Base-by-base conservation (phyloP, 345 rosid genomes). In the Eutrema yunnanense region DNA sequence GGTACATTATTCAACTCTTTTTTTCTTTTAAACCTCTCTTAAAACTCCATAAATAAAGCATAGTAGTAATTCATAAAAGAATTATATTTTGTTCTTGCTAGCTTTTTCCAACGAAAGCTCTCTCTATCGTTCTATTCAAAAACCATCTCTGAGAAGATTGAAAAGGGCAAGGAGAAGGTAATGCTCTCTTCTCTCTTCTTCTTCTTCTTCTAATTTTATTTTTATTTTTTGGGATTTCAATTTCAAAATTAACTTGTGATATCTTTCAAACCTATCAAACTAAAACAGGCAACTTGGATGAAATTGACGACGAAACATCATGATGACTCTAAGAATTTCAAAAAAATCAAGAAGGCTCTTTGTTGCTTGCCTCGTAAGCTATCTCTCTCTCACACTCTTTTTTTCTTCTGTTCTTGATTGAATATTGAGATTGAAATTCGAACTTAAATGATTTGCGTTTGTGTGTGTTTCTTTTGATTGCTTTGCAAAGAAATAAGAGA, bases 311-410 rank as follows among this genome's bases (percentile, higher is more conserved):
- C 80, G 6, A 76, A 83, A 67, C 88, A 41, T 55, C 60, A 90
- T 41, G 73, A 65, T 22, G 78, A 88, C 50, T 6, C 22, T 0
- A 74, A 81, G 57, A 88, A 91, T 80, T 55, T 36, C 71, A 58
- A 9, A 70, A 88, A 84, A 81, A 85, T 92, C 70, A 84, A 81
- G 82, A 84, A 80, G 56, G 55, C 84, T 8, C 86, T 89, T 9
- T 77, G 79, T 50, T 49, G 63, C 69, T 49, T 73, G 33, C 85
- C 91, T 62, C 80, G 96, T 91, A 65, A 81, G 96, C 72, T 12
- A 34, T 62, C 38, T 27, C 22, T 49, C 2, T 36, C 2, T 34
- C 6, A n/a, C 8, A n/a, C n/a, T n/a, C 1, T 32, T 2, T 11
- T 42, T 10, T 12, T 57, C 16, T 46, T 38, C 4, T 2, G n/a